Percentiles rank a stretch among this genome's conserved stretches.
These are phyloP conservation scores for Chondrostereum purpureum DNA, from an alignment of 1,284 basidiomycete genomes.

Conservation along the genomic window DNA sequence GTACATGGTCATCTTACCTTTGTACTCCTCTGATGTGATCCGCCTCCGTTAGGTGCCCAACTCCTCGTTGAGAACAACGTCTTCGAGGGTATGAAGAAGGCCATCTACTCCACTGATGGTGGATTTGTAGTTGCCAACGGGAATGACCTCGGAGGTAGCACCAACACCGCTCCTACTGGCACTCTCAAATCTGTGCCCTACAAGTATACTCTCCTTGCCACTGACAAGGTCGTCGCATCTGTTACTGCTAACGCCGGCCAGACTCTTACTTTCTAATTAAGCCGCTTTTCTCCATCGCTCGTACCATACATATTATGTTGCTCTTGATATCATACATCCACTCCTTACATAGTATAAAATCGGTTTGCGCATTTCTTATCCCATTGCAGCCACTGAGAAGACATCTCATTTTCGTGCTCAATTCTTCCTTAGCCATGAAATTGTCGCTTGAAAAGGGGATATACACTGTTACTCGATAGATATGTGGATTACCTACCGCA, in stretches of 20 bases:
- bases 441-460: too few species aligned
- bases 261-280: conserved; percentile 29
- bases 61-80: conserved; percentile 43
- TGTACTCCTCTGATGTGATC: conserved; percentile 38
- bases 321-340: too few species aligned
- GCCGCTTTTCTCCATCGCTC: too few species aligned
- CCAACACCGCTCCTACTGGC: conserved; percentile 29
- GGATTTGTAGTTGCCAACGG: conserved; percentile 34
- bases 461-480: too few species aligned
- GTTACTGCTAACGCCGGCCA: conserved; percentile 30
- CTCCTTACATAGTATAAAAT: too few species aligned
- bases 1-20: neutral
- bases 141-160: conserved; percentile 26
- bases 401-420: too few species aligned
- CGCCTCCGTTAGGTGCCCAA: conserved; percentile 43
- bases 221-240: conserved; percentile 22
- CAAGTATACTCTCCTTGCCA: conserved; percentile 25
- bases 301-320: too few species aligned
- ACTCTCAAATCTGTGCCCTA: conserved; percentile 32
- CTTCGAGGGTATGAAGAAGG: conserved; percentile 30
- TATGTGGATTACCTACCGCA: too few species aligned
- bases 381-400: too few species aligned
- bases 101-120: conserved; percentile 35
- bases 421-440: too few species aligned
- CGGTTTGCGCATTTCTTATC: too few species aligned